Percentiles rank a stretch among this genome's conserved stretches.
phyloP scores from a whole-genome alignment of 2,329 filamentous ascomycete genomes.

The Alternaria sp. region DNA sequence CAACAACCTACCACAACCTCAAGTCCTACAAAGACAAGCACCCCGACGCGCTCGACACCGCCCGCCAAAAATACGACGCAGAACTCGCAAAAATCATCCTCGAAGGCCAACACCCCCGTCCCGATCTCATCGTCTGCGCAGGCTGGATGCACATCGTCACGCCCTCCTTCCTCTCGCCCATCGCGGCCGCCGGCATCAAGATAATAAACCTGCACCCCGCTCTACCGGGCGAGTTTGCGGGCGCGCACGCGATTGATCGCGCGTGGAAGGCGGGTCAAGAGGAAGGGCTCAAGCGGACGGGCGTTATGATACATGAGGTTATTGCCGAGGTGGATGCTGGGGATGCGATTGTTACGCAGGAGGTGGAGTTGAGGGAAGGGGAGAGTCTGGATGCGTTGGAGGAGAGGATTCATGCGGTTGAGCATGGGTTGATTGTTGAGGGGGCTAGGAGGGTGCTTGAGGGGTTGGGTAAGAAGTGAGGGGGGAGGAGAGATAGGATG shows the following conservation, averaged over 20 bases:
- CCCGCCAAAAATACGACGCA: conserved; percentile 73
- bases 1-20: conserved; percentile 82
- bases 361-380: conserved; percentile 68
- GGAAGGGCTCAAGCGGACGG: conserved; percentile 71
- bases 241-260: conserved; percentile 76
- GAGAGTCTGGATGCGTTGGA: conserved; percentile 68
- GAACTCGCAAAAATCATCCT: conserved; percentile 74
- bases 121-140: conserved; percentile 77
- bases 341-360: conserved; percentile 70
- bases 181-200: conserved; percentile 66
- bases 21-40: conserved; percentile 76
- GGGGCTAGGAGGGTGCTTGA: conserved; percentile 65
- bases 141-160: conserved; percentile 89
- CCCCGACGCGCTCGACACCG: conserved; percentile 55
- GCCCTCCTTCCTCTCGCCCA: conserved; percentile 70
- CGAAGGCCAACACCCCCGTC: conserved; percentile 55
- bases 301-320: conserved; percentile 90
- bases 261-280: conserved; percentile 76
- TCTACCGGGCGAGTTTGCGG: conserved; percentile 76
- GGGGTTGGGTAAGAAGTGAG: conserved; percentile 30
- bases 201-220: conserved; percentile 87
- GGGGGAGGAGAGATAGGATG: background rate
- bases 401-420: conserved; percentile 74
- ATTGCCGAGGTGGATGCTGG: conserved; percentile 78
- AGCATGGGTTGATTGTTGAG: conserved; percentile 80